These are phyloP conservation scores for Rubia tinctorum DNA, from an alignment of 305 asterid genomes.

Conservation along the genomic window DNA sequence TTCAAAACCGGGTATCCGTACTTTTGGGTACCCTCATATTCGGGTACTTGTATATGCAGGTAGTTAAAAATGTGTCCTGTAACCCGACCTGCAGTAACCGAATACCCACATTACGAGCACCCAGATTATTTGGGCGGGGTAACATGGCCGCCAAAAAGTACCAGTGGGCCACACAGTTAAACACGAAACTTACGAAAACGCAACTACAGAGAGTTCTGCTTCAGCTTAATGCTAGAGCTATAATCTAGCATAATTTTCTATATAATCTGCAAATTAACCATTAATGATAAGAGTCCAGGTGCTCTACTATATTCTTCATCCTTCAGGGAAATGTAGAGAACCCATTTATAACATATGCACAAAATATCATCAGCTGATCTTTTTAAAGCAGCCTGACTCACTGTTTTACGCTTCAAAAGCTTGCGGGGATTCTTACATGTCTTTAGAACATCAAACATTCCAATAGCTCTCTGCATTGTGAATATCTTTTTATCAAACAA, in stretches of 20 bases:
- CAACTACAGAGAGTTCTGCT: slow-evolving; percentile 3
- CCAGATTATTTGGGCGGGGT: no score
- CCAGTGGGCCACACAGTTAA: no score
- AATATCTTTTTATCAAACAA: slow-evolving; percentile 36
- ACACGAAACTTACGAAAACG: no score
- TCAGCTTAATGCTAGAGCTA: not conserved
- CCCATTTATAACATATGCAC: not conserved
- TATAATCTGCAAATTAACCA: not conserved
- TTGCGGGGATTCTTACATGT: slow-evolving; percentile 47
- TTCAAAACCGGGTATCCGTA: no score
- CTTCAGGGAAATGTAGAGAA: not conserved
- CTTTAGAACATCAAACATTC: slow-evolving; percentile 57
- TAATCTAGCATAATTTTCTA: not conserved
- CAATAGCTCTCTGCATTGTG: slow-evolving; percentile 62
- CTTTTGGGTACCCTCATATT: no score
- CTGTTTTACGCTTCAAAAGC: slow-evolving; percentile 44
- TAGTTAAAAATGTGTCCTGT: no score
- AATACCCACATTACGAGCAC: no score
- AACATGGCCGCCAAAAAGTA: no score
- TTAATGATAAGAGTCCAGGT: not conserved
- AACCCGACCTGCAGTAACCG: no score
- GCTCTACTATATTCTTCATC: not conserved
- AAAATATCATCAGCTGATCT: slow-evolving; percentile 30
- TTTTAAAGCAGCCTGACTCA: slow-evolving; percentile 39
- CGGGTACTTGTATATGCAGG: no score